Conservation (phyloP, 2,329 filamentous ascomycete genomes). For the Arthrobotrys sinensis region DNA sequence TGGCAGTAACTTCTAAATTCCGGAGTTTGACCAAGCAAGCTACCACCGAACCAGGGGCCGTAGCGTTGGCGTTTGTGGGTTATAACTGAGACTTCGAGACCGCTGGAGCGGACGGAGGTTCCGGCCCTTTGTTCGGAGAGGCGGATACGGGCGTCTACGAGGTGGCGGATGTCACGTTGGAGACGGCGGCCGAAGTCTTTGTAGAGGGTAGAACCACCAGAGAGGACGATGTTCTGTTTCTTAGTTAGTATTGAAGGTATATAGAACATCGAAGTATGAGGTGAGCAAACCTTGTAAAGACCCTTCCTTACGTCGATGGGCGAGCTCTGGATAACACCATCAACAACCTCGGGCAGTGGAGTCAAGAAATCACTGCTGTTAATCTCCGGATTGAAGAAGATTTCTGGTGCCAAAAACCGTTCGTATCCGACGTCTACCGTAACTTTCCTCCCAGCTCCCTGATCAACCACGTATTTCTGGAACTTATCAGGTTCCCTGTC, state of each 20-base stretch:
- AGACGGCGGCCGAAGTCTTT: constrained; percentile 97
- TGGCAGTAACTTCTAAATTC: constrained; percentile 99
- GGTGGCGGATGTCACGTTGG: constrained; percentile 95
- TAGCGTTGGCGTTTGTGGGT: constrained; percentile 97
- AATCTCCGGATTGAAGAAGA: constrained; percentile 99
- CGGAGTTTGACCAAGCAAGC: constrained; percentile 93
- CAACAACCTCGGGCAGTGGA: constrained; percentile 92
- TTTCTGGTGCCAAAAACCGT: constrained; percentile 96
- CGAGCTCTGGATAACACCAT: constrained; percentile 96
- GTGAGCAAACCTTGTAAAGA: constrained; percentile 79
- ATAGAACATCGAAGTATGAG: not conserved
- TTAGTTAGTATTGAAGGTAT: not conserved
- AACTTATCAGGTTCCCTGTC: constrained; percentile 94
- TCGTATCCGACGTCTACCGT: constrained; percentile 96
- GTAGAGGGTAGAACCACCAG: constrained; percentile 96
- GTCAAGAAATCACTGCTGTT: constrained; percentile 99
- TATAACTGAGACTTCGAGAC: constrained; percentile 96
- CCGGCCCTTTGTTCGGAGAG: constrained; percentile 93
- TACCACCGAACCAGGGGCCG: constrained; percentile 98
- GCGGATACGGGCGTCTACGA: constrained; percentile 92
- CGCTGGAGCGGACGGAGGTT: constrained; percentile 86
- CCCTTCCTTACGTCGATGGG: constrained; percentile 97
- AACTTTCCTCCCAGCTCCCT: constrained; percentile 87
- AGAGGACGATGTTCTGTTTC: constrained; percentile 88
- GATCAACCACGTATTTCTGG: constrained; percentile 87